Percentiles rank a stretch among this genome's conserved stretches.
phyloP scores from a whole-genome alignment of 1,284 basidiomycete genomes.

The Athelia psychrophila region DNA sequence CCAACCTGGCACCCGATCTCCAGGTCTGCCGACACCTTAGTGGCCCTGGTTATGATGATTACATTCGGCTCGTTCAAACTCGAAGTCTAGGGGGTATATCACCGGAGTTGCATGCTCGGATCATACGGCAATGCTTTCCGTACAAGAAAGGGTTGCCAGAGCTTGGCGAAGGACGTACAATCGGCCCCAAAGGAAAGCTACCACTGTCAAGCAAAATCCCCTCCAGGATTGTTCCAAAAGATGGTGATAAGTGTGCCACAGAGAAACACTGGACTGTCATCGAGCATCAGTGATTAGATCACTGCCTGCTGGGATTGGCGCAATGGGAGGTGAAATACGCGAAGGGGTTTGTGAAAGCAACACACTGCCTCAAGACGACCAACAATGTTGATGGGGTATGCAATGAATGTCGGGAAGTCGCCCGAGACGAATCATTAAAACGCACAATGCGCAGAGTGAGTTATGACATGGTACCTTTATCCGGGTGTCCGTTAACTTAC shows the following conservation, averaged over 20 bases:
- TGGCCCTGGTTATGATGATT: not conserved
- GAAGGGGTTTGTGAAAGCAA: not conserved
- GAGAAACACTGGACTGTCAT: not conserved
- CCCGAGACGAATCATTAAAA: not conserved
- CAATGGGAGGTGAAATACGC: not conserved
- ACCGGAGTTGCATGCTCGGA: not conserved
- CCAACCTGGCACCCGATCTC: too few species aligned
- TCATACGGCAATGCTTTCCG: not conserved
- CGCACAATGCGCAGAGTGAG: not conserved
- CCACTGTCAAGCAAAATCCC: too few species aligned
- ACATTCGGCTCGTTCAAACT: not conserved
- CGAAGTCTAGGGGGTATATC: not conserved
- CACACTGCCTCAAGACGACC: not conserved
- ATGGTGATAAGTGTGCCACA: not conserved
- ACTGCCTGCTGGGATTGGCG: not conserved
- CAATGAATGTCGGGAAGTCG: not conserved
- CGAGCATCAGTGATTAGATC: not conserved
- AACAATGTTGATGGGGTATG: not conserved
- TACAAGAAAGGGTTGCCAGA: not conserved
- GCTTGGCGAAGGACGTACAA: not conserved
- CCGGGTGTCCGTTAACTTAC: too few species aligned
- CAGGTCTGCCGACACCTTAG: conserved; percentile 17
- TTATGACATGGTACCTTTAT: not conserved
- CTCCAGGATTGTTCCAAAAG: not conserved
- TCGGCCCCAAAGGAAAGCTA: too few species aligned